phyloP scores from a whole-genome alignment of 1,139 yeast species.

The Scheffersomyces segobiensis region DNA sequence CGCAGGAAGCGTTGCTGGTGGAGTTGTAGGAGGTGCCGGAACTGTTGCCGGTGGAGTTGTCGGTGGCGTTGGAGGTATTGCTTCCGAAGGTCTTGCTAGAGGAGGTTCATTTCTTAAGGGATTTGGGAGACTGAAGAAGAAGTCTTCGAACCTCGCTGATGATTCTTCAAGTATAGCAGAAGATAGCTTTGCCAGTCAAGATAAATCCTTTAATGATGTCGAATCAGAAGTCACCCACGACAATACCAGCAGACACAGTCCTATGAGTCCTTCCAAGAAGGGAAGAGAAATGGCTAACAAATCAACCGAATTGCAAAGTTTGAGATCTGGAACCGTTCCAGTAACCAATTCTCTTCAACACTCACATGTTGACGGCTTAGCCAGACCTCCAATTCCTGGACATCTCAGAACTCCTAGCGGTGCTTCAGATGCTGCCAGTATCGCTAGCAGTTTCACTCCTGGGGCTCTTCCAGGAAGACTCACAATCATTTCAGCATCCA shows the following conservation, averaged over 20 bases:
- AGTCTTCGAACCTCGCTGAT: slow-evolving; percentile 9
- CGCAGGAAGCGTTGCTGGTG: slow-evolving; percentile 36
- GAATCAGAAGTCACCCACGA: slow-evolving; percentile 3
- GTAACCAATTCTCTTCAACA: not conserved
- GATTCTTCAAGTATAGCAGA: slow-evolving; percentile 1
- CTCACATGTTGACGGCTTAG: slow-evolving; percentile 31
- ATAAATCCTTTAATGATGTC: not conserved
- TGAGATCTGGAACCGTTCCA: slow-evolving; percentile 20
- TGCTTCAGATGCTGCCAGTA: slow-evolving; percentile 31
- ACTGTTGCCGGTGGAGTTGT: slow-evolving; percentile 31
- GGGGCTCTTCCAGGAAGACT: slow-evolving; percentile 55
- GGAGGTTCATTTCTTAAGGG: slow-evolving; percentile 45
- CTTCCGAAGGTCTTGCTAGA: slow-evolving; percentile 45
- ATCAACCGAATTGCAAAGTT: slow-evolving; percentile 23
- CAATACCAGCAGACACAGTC: not conserved
- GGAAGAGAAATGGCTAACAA: slow-evolving; percentile 4
- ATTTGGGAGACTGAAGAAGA: slow-evolving; percentile 27
- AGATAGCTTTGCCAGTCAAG: not conserved
- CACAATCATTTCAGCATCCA: slow-evolving; percentile 43
- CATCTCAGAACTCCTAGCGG: slow-evolving; percentile 30
- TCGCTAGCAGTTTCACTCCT: slow-evolving; percentile 35
- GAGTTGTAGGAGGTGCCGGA: slow-evolving; percentile 45
- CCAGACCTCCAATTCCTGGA: slow-evolving; percentile 31
- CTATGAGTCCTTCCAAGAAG: slow-evolving; percentile 1
- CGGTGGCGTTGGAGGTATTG: slow-evolving; percentile 35